Conservation (phyloP, 2,329 filamentous ascomycete genomes). For the Nigrospora sphaerica region DNA sequence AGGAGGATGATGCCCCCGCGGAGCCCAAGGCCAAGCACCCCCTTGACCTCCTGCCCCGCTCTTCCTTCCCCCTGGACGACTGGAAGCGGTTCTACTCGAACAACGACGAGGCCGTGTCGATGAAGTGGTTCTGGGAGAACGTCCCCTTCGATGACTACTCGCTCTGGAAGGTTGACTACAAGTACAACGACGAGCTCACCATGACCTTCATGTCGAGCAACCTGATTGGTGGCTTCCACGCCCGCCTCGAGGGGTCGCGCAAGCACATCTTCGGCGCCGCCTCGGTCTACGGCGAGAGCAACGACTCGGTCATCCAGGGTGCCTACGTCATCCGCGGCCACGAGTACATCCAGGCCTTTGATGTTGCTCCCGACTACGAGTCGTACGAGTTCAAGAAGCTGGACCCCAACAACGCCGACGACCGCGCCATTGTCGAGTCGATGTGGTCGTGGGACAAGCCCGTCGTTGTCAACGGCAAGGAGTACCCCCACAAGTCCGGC, state of each 20-base stretch:
- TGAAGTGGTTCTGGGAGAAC: slow-evolving; percentile 99
- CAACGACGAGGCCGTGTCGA: slow-evolving; percentile 74
- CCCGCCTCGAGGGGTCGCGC: slow-evolving; percentile 91
- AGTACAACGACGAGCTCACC: slow-evolving; percentile 98
- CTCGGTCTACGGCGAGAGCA: slow-evolving; percentile 83
- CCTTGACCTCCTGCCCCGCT: slow-evolving; percentile 72
- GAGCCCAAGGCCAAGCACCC: slow-evolving; percentile 96
- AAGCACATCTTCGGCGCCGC: slow-evolving; percentile 94
- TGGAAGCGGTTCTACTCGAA: slow-evolving; percentile 99
- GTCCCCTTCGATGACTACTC: slow-evolving; percentile 93
- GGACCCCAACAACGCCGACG: slow-evolving; percentile 76
- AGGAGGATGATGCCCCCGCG: slow-evolving; percentile 47
- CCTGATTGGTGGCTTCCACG: slow-evolving; percentile 96
- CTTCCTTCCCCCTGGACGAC: slow-evolving; percentile 83
- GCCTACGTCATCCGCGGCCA: slow-evolving; percentile 93
- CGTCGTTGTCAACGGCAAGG: slow-evolving; percentile 74
- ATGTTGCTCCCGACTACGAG: slow-evolving; percentile 95
- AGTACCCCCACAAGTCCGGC: slow-evolving; percentile 79
- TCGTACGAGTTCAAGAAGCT: slow-evolving; percentile 97
- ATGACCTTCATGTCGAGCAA: slow-evolving; percentile 99
- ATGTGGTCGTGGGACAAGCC: slow-evolving; percentile 92
- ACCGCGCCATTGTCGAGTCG: slow-evolving; percentile 78
- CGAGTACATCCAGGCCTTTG: slow-evolving; percentile 78
- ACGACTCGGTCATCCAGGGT: slow-evolving; percentile 86
- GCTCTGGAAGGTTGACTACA: slow-evolving; percentile 90